phyloP scores from a whole-genome alignment of 2,329 filamentous ascomycete species.

The Ophiostoma angusticollis region DNA sequence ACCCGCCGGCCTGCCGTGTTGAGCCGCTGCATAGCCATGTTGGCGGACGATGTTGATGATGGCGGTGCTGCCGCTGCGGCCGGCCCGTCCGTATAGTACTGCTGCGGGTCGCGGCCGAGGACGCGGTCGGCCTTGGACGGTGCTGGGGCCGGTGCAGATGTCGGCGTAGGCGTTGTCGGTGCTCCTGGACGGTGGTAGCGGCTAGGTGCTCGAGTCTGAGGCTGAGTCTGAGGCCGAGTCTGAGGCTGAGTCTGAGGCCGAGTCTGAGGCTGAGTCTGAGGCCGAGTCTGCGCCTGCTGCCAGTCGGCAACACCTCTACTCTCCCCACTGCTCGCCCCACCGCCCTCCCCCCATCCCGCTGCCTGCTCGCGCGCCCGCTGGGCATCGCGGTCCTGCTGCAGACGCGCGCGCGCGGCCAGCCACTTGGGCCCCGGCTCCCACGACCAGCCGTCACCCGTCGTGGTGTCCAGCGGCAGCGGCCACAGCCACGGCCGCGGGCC shows the following conservation, averaged over 20 bases:
- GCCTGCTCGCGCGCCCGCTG: conserved; percentile 51
- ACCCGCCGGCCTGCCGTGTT: conserved; percentile 32
- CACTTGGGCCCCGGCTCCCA: conserved; percentile 82
- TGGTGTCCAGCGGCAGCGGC: conserved; percentile 71
- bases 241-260: too few relatives aligned
- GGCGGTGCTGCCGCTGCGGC: neutral
- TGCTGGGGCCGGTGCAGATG: too few relatives aligned
- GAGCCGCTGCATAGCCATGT: conserved; percentile 34
- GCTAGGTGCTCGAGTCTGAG: neutral
- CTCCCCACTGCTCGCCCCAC: too few relatives aligned
- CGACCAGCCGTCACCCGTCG: conserved; percentile 81
- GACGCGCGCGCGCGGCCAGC: conserved; percentile 54
- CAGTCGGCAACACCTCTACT: too few relatives aligned
- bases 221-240: neutral
- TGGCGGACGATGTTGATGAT: conserved; percentile 25
- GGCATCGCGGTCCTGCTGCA: conserved; percentile 43
- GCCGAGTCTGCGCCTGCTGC: too few relatives aligned
- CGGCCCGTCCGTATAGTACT: conserved; percentile 34
- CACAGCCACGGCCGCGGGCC: conserved; percentile 62
- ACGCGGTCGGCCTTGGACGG: conserved; percentile 47
- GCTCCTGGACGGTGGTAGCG: conserved; percentile 7
- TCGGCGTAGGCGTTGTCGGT: conserved; percentile 12
- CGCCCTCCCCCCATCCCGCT: conserved; percentile 49
- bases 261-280: too few relatives aligned
- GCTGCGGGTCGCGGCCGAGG: conserved; percentile 42